phyloP scores from a whole-genome alignment of 495 filamentous ascomycete genomes.

The Podospora sp. region DNA sequence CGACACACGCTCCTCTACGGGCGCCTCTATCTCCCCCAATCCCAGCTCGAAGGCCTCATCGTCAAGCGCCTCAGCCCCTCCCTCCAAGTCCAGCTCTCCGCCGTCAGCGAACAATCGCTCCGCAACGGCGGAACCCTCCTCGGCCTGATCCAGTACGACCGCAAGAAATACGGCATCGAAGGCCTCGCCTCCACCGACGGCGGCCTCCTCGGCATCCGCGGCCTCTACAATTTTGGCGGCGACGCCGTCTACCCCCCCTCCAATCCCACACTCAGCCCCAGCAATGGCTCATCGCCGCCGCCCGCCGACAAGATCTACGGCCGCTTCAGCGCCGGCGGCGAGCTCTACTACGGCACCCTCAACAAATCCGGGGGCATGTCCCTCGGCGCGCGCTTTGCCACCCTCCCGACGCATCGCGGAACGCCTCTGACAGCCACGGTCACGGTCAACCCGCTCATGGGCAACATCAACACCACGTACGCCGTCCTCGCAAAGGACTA shows the following conservation, averaged over 20 bases:
- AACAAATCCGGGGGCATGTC: slow-evolving; percentile 86
- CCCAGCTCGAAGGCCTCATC: slow-evolving; percentile 84
- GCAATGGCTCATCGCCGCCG: slow-evolving; percentile 19
- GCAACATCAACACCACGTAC: slow-evolving; percentile 85
- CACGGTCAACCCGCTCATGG: slow-evolving; percentile 90
- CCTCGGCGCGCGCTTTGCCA: slow-evolving; percentile 83
- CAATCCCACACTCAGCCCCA: slow-evolving; percentile 25
- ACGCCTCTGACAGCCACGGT: slow-evolving; percentile 90
- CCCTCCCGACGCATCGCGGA: slow-evolving; percentile 80
- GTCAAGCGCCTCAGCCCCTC: slow-evolving; percentile 78
- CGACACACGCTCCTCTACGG: slow-evolving; percentile 75
- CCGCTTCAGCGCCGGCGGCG: slow-evolving; percentile 80
- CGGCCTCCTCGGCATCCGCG: slow-evolving; percentile 81
- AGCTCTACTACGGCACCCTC: slow-evolving; percentile 89
- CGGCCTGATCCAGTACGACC: slow-evolving; percentile 82
- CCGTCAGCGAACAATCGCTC: slow-evolving; percentile 75
- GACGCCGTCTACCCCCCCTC: slow-evolving; percentile 59
- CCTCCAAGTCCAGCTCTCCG: slow-evolving; percentile 75
- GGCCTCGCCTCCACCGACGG: slow-evolving; percentile 92
- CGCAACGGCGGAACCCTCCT: slow-evolving; percentile 76
- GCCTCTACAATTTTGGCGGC: slow-evolving; percentile 91
- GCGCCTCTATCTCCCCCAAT: slow-evolving; percentile 80
- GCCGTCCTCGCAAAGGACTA: slow-evolving; percentile 81
- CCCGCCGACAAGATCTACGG: slow-evolving; percentile 56
- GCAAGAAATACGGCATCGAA: slow-evolving; percentile 85